Base-by-base conservation (phyloP, 202 grass and related monocot species). In the Elaeis oleifera region DNA sequence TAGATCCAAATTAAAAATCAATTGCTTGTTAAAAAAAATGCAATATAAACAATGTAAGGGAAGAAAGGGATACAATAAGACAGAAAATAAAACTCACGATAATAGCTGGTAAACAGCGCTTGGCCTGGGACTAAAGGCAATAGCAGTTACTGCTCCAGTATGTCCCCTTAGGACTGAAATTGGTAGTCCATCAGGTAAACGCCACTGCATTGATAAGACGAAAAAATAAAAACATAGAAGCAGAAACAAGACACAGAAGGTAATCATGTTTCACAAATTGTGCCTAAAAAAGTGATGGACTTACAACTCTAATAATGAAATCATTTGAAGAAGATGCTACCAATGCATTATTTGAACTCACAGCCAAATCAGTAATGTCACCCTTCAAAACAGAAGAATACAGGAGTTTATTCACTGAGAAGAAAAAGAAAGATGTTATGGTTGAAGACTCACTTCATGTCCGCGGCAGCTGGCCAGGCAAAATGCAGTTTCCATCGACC, bases 251-350 rank as follows among this genome's bases (percentile, higher is more conserved):
- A 9, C 60, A 63, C n/a, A 51, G 15, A 68, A 44, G 18, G 57
- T 22, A 20, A 67, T 23, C 49, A 62, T 22, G 36, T 54, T 8
- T 56, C 26, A 31, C 15, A 58, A 15, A 67, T 18, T 18, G 24
- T 16, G 74, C 27, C 63, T 72, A 11, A 5, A 59, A 77, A 62
- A 68, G 39, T 27, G 60, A 52, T 17, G n/a, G 69, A 79, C 84
- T 86, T 71, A 97, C 92, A 69, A 97, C 84, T 88, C 92, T 86
- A 68, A 97, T 97, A 71, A 91, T 83, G 69, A 83, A 97, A 81
- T 97, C 92, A 84, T 97, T 97, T 27, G 92, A 88, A 52, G 92
- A 91, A 61, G 92, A 97, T 74, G 92, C 92, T 54, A 97, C 92
- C 74, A 97, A 80, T 67, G 92, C 67, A 81, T 97, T 91, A 89